phyloP scores from a whole-genome alignment of 2,329 filamentous ascomycete genomes.

The Rhexocercosporidium sp. region DNA sequence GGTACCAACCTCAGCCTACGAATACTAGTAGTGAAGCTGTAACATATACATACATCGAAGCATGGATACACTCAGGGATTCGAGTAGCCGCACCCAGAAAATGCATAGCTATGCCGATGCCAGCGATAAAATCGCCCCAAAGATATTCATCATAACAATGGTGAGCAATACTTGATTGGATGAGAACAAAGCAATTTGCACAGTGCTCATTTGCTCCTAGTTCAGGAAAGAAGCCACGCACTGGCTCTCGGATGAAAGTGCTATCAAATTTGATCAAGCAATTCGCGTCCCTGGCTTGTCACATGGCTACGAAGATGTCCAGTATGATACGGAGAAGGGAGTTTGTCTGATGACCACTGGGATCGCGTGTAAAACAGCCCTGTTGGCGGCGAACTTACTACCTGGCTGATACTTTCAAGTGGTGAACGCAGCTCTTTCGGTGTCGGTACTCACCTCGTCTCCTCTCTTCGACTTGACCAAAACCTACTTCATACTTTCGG shows the following conservation, averaged over 20 bases:
- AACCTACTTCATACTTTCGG: slow-evolving; percentile 73
- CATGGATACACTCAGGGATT: background rate
- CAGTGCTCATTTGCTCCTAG: background rate
- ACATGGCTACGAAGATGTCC: background rate
- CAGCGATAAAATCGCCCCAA: background rate
- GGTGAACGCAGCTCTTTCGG: slow-evolving; percentile 70
- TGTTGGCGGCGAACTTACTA: too few species aligned
- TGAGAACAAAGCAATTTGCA: background rate
- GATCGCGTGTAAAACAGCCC: background rate
- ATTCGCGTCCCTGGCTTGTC: slow-evolving; percentile 5
- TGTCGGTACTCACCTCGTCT: slow-evolving; percentile 66
- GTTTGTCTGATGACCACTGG: slow-evolving; percentile 4
- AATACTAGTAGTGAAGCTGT: background rate
- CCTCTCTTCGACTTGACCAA: slow-evolving; percentile 63
- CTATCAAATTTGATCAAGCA: background rate
- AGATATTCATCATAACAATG: slow-evolving; percentile 5
- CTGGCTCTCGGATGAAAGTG: background rate
- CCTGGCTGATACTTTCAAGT: background rate
- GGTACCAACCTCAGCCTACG: background rate
- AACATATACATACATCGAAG: background rate
- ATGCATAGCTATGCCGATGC: background rate
- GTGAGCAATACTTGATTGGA: background rate
- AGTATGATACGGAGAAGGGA: background rate
- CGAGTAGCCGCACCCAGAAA: background rate
- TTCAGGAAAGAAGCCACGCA: slow-evolving; percentile 3